Evolutionary conservation across 1,284 basidiomycete genomes (phyloP).

Genomic region (Heterobasidion parviporum): DNA sequence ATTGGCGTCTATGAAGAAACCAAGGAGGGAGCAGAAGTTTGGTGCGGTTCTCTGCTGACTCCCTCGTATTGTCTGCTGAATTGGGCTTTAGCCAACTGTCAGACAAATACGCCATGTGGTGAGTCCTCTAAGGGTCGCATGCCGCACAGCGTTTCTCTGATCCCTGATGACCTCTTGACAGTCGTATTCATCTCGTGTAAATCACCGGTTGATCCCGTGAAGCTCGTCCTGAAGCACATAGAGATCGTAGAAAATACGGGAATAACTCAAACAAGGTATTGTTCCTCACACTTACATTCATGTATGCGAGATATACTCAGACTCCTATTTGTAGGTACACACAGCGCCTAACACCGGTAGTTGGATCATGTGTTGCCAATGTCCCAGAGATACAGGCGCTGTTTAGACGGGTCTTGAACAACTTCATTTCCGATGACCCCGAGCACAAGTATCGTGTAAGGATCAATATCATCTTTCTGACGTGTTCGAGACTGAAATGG

Average conservation of each 20-base stretch:
- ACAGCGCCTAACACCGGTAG: conserved; percentile 63
- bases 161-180: conserved; percentile 18
- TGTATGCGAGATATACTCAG: neutral
- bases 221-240: conserved; percentile 57
- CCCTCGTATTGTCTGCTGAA: conserved; percentile 3
- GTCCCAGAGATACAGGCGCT: conserved; percentile 57
- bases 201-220: conserved; percentile 69
- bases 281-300: neutral
- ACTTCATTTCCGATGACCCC: conserved; percentile 39
- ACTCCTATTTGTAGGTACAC: conserved; percentile 38
- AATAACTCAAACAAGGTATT: conserved; percentile 56
- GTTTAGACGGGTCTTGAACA: conserved; percentile 42
- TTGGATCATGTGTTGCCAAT: conserved; percentile 58
- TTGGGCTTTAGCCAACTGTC: conserved; percentile 48
- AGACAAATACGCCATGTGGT: conserved; percentile 75
- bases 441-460: conserved; percentile 35
- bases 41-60: conserved; percentile 31
- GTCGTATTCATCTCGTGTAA: conserved; percentile 76
- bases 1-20: conserved; percentile 59
- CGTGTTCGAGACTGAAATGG: neutral
- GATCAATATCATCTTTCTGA: neutral
- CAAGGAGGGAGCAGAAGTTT: conserved; percentile 54
- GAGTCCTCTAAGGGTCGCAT: conserved; percentile 10
- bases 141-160: neutral
- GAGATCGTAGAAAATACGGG: conserved; percentile 56